Percentiles rank a stretch among this genome's conserved stretches.
Evolutionary conservation across 768 basidiomycete species (phyloP).

Genomic region (Xanthoconium stramineum): DNA sequence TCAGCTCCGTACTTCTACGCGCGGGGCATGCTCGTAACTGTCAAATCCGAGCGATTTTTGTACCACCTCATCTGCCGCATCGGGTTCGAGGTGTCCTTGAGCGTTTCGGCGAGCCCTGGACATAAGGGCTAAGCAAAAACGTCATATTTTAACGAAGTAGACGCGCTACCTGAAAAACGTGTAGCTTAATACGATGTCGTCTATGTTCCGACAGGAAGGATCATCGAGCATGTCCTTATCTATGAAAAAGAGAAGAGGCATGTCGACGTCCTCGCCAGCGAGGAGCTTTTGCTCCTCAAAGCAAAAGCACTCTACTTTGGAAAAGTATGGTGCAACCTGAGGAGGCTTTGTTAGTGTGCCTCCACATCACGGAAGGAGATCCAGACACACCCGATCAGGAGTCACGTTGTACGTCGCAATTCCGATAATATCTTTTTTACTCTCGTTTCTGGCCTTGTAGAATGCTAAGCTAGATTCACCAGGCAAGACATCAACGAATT

Average conservation of each 20-base stretch:
- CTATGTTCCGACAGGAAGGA: conserved; percentile 78
- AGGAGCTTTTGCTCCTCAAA: conserved; percentile 97
- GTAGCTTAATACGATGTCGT: conserved; percentile 92
- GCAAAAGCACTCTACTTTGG: conserved; percentile 99
- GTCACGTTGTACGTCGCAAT: conserved; percentile 99
- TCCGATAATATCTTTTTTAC: conserved; percentile 87
- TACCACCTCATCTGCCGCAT: conserved; percentile 76
- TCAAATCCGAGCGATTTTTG: conserved; percentile 79
- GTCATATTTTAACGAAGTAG: neutral
- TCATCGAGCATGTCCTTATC: conserved; percentile 97
- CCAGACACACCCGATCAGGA: conserved; percentile 77
- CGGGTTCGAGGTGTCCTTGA: conserved; percentile 85
- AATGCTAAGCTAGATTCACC: conserved; percentile 97
- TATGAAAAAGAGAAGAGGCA: conserved; percentile 98
- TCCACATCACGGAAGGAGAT: neutral
- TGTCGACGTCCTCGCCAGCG: conserved; percentile 95
- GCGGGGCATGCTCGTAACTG: conserved; percentile 49
- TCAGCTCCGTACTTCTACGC: conserved; percentile 22
- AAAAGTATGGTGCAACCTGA: conserved; percentile 96
- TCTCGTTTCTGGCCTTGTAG: conserved; percentile 87
- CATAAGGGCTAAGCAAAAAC: neutral
- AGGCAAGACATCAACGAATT: conserved; percentile 83
- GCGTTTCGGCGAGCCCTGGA: conserved; percentile 80
- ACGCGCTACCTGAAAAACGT: conserved; percentile 86
- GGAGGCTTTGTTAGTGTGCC: neutral